Percentiles rank a stretch among this genome's conserved stretches.
Evolutionary conservation across 768 basidiomycete genomes (phyloP).

Genomic region (Fistulinella prunicolor): DNA sequence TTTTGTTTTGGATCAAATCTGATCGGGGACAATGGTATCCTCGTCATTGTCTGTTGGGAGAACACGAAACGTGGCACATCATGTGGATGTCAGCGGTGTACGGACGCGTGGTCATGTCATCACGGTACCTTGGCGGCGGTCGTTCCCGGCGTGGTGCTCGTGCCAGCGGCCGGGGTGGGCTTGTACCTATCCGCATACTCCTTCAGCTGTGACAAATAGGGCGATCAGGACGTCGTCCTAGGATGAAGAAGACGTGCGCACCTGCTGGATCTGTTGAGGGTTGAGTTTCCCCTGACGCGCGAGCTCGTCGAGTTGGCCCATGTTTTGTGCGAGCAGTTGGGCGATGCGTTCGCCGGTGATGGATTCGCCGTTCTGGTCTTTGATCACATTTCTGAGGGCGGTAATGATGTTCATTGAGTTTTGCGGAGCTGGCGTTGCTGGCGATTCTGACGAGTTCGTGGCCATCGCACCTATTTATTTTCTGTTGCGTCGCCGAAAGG

Average conservation of each 20-base stretch:
- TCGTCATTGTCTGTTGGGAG: too few species aligned
- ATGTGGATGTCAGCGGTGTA: too few species aligned
- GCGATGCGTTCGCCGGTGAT: conserved; percentile 63
- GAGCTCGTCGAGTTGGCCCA: conserved; percentile 58
- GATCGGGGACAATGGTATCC: too few species aligned
- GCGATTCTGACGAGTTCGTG: conserved; percentile 26
- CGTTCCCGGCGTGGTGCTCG: conserved; percentile 42
- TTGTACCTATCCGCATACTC: conserved; percentile 68
- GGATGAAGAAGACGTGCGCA: conserved; percentile 28
- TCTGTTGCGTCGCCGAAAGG: too few species aligned
- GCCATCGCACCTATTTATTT: too few species aligned
- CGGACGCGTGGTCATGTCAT: too few species aligned
- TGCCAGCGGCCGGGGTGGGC: conserved; percentile 47
- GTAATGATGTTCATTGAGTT: conserved; percentile 51
- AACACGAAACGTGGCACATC: too few species aligned
- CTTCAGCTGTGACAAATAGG: conserved; percentile 47
- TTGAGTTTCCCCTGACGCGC: conserved; percentile 78
- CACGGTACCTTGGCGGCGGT: too few species aligned
- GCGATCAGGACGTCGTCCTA: too few species aligned
- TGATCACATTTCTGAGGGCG: conserved; percentile 61
- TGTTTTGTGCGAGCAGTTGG: conserved; percentile 62
- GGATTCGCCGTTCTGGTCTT: conserved; percentile 59
- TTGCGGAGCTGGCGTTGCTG: conserved; percentile 23
- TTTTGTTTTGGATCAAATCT: too few species aligned
- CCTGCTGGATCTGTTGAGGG: conserved; percentile 69